Base-by-base conservation (phyloP, 805 yeast species). In the Metschnikowia colocasiae region DNA sequence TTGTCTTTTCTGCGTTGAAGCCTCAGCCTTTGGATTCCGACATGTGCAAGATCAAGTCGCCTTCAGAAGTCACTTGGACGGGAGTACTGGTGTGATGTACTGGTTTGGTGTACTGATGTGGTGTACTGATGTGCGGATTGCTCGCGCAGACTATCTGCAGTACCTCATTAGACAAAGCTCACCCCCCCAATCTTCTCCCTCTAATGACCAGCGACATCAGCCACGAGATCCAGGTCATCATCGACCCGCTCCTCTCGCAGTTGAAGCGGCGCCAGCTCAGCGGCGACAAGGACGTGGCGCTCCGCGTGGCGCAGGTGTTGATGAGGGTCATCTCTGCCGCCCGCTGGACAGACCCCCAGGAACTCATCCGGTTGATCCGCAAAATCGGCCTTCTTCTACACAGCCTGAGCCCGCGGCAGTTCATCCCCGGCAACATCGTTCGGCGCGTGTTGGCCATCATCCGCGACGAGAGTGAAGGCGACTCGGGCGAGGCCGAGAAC, bases 301-400 rank as follows among this genome's bases (percentile, higher is more conserved):
- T 88, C 31, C 94, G 87, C 45, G 87, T 96, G 6, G 84, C 96
- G 16, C 95, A 89, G 56, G 71, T 92, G 43, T 67, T 94, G 52
- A 85, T 88, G 80, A 79, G 96, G 63, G 94, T 89, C 43, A 83
- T 90, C 18, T 88, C 97, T 0, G 86, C 86, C 10, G 87, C 94
- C 1, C 75, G 96, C 62, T 94, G 98, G 98, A 73, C 80, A 42
- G 80, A 81, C 48, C 80, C 88, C 9, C 83, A 80, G 49, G 89
- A 87, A 51, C 73, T 92, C 52, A 83, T 92, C 23, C 67, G 66
- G 15, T 81, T 85, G 49, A 81, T 92, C 55, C 81, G 95, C 57
- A 73, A 74, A 46, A 79, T 91, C 16, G 99, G 98, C 7, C 71
- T 71, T 33, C 68, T 77, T 27, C 68, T 94, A 40, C 80, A 81